Base-by-base conservation (phyloP, 148 eudicot genomes). In the Linanthus parryae region DNA sequence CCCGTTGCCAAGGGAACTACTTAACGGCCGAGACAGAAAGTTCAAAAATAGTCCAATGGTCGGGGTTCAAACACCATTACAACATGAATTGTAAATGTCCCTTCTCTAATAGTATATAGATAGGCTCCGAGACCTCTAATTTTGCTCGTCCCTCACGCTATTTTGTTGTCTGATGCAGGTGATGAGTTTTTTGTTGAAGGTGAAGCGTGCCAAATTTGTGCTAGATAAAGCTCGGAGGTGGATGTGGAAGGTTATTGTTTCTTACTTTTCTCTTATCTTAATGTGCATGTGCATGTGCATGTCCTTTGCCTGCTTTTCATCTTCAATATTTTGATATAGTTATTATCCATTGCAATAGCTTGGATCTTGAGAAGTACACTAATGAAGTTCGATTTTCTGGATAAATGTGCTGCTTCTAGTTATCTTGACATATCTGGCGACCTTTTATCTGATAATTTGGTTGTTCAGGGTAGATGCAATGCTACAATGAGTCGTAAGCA, bases 141-240 rank as follows among this genome's bases (percentile, higher is more conserved):
- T n/a, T n/a, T n/a, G n/a, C n/a, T n/a, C n/a, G n/a, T n/a, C n/a
- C n/a, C n/a, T n/a, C n/a, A n/a, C n/a, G n/a, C n/a, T n/a, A n/a
- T n/a, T n/a, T n/a, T n/a, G n/a, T 21, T 45, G 3, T 39, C 52
- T 52, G 40, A 35, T 68, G 64, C 71, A 92, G 99, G 99, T 87
- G 64, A 92, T 92, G 99, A 75, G 61, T 63, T 92, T 92, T 67
- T 71, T 92, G 74, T 56, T 92, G 70, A 92, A 84, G 73, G 87
- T 92, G 41, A 84, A 76, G 74, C 94, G 83, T 57, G 99, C 94
- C 51, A 92, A 92, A 70, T 92, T 74, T 70, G 99, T 82, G 19
- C 88, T 92, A 48, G 98, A 92, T 64, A 87, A 92, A 74, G 80
- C 84, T 76, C 88, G 99, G 54, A 76, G 86, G 58, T 79, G 90